Base-by-base conservation (phyloP, 1,284 basidiomycete genomes). In the Tetrapyrgos nigripes region DNA sequence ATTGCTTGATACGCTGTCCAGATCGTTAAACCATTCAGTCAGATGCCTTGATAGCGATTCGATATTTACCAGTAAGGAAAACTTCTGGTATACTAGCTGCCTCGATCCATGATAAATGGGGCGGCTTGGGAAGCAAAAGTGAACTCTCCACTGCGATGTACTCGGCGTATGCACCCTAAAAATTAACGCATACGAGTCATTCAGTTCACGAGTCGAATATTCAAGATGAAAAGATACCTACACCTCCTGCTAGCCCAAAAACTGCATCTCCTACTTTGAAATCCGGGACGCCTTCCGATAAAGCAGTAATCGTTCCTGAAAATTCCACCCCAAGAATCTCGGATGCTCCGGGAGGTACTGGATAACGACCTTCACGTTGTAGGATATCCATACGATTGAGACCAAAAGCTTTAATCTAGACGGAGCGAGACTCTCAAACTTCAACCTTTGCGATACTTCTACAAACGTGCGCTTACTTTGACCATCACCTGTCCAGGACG, bases 311-410 rank as follows among this genome's bases (percentile, higher is more conserved):
- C 2, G 73, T 75, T 3, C 95, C 94, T 19, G 93, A 87, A 73
- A 97, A 98, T 74, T 98, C 96, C 55, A 98, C 94, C 8, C 97
- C 96, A 26, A 98, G 82, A 69, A 97, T 90, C 8, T 81, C 74
- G 17, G 90, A 89, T 14, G 88, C 84, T 51, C 91, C 92, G 14
- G 90, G 83, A 9, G 96, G 96, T 3, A 87, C 72, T 1, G 94
- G 89, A 70, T 96, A 96, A 45, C 76, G 73, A 6, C 94, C 93
- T 69, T 91, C 83, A 9, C 89, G 83, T 74, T 96, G 95, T 40
- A 73, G 62, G 48, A 95, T 82, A 71, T 97, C 95, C 93, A 95
- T 91, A 24, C 94, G 83, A 75, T 97, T 97, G 59, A 96, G 73
- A 14, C 93, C 94, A 70, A 96, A 96, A 0, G 88, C 88, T 68